Evolutionary conservation across 192 early-diverging fungal species (phyloP), one percentile per base, ranked within the genome.

Genomic region (Obelidium mucronatum): DNA sequence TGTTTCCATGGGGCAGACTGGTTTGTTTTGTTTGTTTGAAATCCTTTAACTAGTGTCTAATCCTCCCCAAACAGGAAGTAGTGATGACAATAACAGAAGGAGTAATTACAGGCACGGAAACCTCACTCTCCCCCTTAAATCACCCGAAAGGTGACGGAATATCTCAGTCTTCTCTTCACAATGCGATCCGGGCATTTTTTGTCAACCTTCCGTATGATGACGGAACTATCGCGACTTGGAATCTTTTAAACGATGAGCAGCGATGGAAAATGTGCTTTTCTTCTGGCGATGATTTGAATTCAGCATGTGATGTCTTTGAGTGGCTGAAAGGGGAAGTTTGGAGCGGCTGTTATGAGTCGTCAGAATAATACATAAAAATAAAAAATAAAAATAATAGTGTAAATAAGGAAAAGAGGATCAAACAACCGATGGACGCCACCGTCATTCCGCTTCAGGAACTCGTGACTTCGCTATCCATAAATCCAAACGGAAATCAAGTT

Each of bases 1-100:
- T 1, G 17, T 82, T 80, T 56, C 2, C 35, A n/a, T 82, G 80
- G 80, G 80, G 64, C 28, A 30, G 37, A 44, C 44, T 78, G 62
- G 79, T 79, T 63, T 52, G 67, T 34, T n/a, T 51, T 52, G 22
- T 68, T 34, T 65, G 0, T 39, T 13, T 65, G 63, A n/a, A 22
- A 24, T n/a, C n/a, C n/a, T n/a, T n/a, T n/a, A n/a, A n/a, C n/a
- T n/a, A n/a, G n/a, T n/a, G n/a, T n/a, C n/a, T n/a, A n/a, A n/a
- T n/a, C n/a, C 17, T 30, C 30, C 15, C 28, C 24, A 15, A 5
- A 6, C 30, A 55, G 70, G 53, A 72, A 72, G 11, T 36, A 15
- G 34, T 28, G 1, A 1, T 72, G 0, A 36, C 70, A 55, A 24
- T 58, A 2, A 58, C 54, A 22, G 54, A 72, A 13, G 54, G 53